A percentile compares a stretch with the other conserved stretches of the same genome.
These are phyloP conservation scores for Leptodontidium sp. DNA, from an alignment of 2,329 filamentous ascomycete genomes.

Conservation along the genomic window DNA sequence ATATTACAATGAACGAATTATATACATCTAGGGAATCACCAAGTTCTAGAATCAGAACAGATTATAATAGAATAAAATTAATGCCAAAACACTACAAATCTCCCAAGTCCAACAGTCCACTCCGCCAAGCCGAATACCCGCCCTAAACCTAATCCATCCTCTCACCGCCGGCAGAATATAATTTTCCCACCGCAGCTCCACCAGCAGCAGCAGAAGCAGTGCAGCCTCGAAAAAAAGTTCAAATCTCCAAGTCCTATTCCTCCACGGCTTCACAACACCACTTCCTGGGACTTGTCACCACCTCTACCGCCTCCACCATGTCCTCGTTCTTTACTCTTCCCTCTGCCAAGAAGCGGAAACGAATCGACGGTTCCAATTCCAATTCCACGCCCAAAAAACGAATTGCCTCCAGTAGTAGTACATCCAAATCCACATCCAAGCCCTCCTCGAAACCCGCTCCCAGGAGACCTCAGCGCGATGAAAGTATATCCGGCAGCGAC, in stretches of 20 bases:
- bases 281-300: background rate
- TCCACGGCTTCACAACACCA: constrained; percentile 1
- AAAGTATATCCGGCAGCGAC: constrained; percentile 87
- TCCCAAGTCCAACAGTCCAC: too few species aligned
- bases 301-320: constrained; percentile 58
- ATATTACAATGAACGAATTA: too few species aligned
- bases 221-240: constrained; percentile 22
- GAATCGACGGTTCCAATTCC: constrained; percentile 54
- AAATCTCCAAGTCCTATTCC: background rate
- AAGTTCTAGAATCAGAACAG: too few species aligned
- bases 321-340: constrained; percentile 96
- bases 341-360: constrained; percentile 88
- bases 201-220: background rate
- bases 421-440: constrained; percentile 44
- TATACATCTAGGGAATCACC: too few species aligned
- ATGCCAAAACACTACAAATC: too few species aligned
- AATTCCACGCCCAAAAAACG: constrained; percentile 67
- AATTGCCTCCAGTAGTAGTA: constrained; percentile 48
- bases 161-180: constrained; percentile 31
- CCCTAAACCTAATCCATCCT: constrained; percentile 21
- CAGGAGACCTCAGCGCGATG: constrained; percentile 54
- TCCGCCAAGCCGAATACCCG: background rate
- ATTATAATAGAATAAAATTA: too few species aligned
- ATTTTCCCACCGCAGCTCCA: constrained; percentile 19
- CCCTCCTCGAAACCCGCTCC: constrained; percentile 46